These are phyloP conservation scores for Polyporus arcularius DNA, from an alignment of 768 basidiomycete genomes.

Conservation along the genomic window DNA sequence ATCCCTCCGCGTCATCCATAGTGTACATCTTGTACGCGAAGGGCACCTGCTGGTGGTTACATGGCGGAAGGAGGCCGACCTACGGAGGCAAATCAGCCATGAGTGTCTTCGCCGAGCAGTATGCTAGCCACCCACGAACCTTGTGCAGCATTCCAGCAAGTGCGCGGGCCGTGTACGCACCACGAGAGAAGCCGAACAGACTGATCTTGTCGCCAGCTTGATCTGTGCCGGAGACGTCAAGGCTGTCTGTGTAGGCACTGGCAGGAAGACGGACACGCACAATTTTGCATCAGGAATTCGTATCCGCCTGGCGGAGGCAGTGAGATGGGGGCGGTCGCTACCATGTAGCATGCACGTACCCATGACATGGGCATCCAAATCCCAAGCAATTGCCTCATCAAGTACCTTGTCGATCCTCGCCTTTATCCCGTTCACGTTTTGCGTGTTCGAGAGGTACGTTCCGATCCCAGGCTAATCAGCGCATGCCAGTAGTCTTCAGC, in stretches of 20 bases:
- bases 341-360: slow-evolving; percentile 36
- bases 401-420: slow-evolving; percentile 55
- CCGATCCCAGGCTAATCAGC: slow-evolving; percentile 64
- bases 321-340: background rate
- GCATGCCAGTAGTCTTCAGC: background rate
- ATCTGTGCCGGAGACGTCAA: slow-evolving; percentile 37
- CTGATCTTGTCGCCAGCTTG: slow-evolving; percentile 71
- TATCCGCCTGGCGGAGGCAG: slow-evolving; percentile 53
- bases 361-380: slow-evolving; percentile 73
- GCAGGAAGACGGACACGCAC: slow-evolving; percentile 33
- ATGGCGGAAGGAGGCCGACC: slow-evolving; percentile 70
- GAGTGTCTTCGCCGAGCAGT: background rate
- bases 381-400: slow-evolving; percentile 62
- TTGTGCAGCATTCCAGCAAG: slow-evolving; percentile 78
- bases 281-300: slow-evolving; percentile 79
- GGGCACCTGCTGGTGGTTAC: slow-evolving; percentile 75
- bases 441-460: slow-evolving; percentile 65
- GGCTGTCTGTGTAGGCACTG: background rate
- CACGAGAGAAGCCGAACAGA: slow-evolving; percentile 80
- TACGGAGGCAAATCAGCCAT: slow-evolving; percentile 21
- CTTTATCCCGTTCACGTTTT: slow-evolving; percentile 53
- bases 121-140: slow-evolving; percentile 31
- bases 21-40: slow-evolving; percentile 80
- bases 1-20: slow-evolving; percentile 55
- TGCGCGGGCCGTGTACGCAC: slow-evolving; percentile 72